A percentile compares a stretch with the other conserved stretches of the same genome.
phyloP scores from a whole-genome alignment of 495 filamentous ascomycete species.

The Rhypophila decipiens region DNA sequence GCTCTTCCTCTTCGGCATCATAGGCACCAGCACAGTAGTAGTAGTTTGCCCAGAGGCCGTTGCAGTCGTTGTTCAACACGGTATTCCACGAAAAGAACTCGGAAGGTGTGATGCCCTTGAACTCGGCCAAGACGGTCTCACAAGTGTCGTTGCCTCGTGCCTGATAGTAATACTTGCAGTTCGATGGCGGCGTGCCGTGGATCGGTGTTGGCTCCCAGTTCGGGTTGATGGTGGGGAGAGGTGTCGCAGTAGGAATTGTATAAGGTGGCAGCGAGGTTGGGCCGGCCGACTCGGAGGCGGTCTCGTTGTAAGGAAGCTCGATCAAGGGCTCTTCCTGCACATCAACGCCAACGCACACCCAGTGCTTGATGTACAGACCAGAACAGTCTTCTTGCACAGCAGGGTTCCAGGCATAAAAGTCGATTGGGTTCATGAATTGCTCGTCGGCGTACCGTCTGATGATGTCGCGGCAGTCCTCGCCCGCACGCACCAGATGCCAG shows the following conservation, averaged over 20 bases:
- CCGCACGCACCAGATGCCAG: conserved; percentile 7
- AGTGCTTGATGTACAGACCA: too few species aligned
- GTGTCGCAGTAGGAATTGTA: conserved; percentile 8
- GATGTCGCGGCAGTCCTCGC: conserved; percentile 3
- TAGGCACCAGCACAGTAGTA: too few species aligned
- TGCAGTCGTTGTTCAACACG: conserved; percentile 4
- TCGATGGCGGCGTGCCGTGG: too few species aligned
- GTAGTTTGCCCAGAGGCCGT: too few species aligned
- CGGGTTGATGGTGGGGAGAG: too few species aligned
- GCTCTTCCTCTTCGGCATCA: too few species aligned
- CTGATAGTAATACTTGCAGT: conserved; percentile 3
- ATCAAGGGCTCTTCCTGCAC: too few species aligned
- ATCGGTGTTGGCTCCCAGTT: too few species aligned
- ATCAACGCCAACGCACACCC: too few species aligned
- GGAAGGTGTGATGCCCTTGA: not conserved
- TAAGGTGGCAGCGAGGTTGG: conserved; percentile 9
- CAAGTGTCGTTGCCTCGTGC: conserved; percentile 11
- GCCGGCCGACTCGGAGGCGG: not conserved
- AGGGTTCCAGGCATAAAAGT: too few species aligned
- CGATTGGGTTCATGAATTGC: too few species aligned
- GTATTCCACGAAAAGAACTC: conserved; percentile 18
- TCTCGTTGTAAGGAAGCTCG: conserved; percentile 5
- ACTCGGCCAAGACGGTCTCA: not conserved
- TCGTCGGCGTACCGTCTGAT: not conserved
- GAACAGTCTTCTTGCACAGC: too few species aligned